Evolutionary conservation across 2,329 filamentous ascomycete genomes (phyloP), one percentile per base, ranked within the genome.

Genomic region (Aotearoamyces nothofagi): DNA sequence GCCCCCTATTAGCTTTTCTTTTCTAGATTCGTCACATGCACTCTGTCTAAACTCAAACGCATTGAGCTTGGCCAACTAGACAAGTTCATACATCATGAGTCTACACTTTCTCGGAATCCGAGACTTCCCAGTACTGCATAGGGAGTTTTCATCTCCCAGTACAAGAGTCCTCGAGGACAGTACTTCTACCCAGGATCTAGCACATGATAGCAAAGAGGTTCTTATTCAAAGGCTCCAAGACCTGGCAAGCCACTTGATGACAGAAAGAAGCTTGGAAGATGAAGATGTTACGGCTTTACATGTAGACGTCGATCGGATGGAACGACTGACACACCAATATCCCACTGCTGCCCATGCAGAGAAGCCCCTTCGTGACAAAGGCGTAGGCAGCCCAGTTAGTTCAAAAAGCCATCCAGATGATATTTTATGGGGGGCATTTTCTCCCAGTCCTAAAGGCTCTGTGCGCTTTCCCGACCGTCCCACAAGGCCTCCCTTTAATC

Each of bases 231-330:
- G 49, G 30, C 42, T 57, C 5, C 41, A 47, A 24, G 46, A 47
- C 27, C 37, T 58, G 9, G 47, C 50, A 3, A 35, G 37, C 14
- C 39, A 45, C 12, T 29, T 52, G n/a, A 43, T 45, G 11, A 37
- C 43, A 16, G 37, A 46, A 20, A 34, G 33, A n/a, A 31, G 32
- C 15, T 33, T 50, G 3, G 39, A 44, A 20, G 39, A 45, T 36
- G 33, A 35, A n/a, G 43, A 46, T 10, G 38, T 50, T 9, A 41
- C 39, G 9, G 38, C 41, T 9, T 42, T 57, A 8, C 47, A 54
- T 24, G 39, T 42, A 11, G 47, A 53, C 27, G 47, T 58, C 14
- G 51, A 55, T 24, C 46, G 42, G 23, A 50, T 58, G 16, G 55
- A 58, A 29, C 30, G 35, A 5, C 36, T 49, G 15, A 34, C 49